phyloP scores from a whole-genome alignment of 1,139 yeast species.

The Candida mesenterica region DNA sequence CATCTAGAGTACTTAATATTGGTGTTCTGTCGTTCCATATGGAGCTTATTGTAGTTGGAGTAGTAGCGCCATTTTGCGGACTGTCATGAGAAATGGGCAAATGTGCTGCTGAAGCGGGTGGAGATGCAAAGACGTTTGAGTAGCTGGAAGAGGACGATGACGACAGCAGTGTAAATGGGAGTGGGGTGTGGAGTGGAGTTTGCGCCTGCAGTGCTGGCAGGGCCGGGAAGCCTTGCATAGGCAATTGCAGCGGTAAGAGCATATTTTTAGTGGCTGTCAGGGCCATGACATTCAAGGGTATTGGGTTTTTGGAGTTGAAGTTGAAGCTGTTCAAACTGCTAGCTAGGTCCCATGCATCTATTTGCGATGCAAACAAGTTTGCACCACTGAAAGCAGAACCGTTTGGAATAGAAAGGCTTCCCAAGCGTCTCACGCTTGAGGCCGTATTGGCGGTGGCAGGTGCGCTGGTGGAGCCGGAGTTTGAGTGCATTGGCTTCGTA shows the following conservation, averaged over 20 bases:
- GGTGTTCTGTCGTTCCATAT: slow-evolving; percentile 13
- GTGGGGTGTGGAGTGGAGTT: not conserved
- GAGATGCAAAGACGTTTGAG: not conserved
- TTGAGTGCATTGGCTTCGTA: too few relatives aligned
- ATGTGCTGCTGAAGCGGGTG: not conserved
- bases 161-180: not conserved
- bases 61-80: not conserved
- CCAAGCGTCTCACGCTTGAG: too few relatives aligned
- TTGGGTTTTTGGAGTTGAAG: not conserved
- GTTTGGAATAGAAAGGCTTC: too few relatives aligned
- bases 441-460: too few relatives aligned
- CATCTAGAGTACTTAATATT: slow-evolving; percentile 10
- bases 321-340: not conserved
- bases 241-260: not conserved
- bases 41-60: slow-evolving; percentile 8
- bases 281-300: too few relatives aligned
- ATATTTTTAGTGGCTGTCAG: not conserved
- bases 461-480: not conserved
- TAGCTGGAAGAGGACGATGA: not conserved
- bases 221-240: not conserved
- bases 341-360: slow-evolving; percentile 1
- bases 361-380: not conserved
- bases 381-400: not conserved
- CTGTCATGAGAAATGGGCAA: not conserved
- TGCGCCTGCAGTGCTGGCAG: not conserved